Base-by-base conservation (phyloP, 164 flowering plant genomes). In the Euptelea pleiosperma region DNA sequence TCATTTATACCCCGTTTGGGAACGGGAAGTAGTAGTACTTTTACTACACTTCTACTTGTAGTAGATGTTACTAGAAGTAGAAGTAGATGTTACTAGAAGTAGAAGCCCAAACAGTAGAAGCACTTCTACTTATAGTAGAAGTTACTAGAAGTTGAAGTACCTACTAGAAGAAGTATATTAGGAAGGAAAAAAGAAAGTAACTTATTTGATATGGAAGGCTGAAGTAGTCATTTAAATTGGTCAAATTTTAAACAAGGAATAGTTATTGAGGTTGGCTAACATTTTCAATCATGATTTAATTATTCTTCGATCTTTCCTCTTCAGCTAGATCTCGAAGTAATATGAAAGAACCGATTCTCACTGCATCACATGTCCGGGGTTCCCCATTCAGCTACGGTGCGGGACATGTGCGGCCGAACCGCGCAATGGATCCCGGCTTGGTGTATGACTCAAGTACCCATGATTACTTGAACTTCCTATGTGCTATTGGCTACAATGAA, bases 351-450 rank as follows among this genome's bases (percentile, higher is more conserved):
- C 74, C 84, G 12, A 70, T 88, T 34, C 46, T 10, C 0, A 68
- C 75, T 49, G 49, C 61, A 0, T 42, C 68, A 0, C 1, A 37
- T 3, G 2, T 7, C 0, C 52, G 56, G 56, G 84, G 80, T 12
- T 78, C 78, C 1, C 83, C 91, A 4, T 85, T 83, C 37, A 69
- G 37, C 19, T 75, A 73, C 44, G 91, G 96, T 1, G 75, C 88
- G 11, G 96, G 96, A 0, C 86, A 80, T 24, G 60, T 85, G 1
- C 37, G 63, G n/a, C 91, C 91, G 8, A 79, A 76, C 68, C 61
- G 63, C 0, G 91, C 96, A 1, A 54, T 58, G 66, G 78, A 83
- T 47, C 96, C 96, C 0, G 91, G 96, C 8, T 71, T 88, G 18
- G 81, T 88, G 14, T 71, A 71, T n/a, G 75, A 71, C 49, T 42